Evolutionary conservation across 345 rosid genomes (phyloP).

Genomic region (Linum tenue): DNA sequence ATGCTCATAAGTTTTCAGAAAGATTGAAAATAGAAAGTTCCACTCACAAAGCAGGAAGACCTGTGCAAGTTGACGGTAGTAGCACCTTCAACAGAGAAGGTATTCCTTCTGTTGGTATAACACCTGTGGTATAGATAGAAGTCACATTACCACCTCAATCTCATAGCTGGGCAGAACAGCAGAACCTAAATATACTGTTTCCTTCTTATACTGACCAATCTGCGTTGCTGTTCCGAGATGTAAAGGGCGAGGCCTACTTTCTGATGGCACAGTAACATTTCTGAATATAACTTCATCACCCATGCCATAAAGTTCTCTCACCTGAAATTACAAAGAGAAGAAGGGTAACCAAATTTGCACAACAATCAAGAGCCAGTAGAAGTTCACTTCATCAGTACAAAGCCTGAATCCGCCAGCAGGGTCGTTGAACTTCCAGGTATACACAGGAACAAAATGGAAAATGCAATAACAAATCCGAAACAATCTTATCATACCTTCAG

Average conservation of each 20-base stretch:
- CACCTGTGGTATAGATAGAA: slow-evolving; percentile 39
- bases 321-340: slow-evolving; percentile 28
- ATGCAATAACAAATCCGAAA: neutral
- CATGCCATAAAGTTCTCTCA: slow-evolving; percentile 91
- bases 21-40: slow-evolving; percentile 6
- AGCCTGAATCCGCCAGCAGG: neutral
- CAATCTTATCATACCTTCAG: slow-evolving; percentile 37
- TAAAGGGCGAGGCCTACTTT: slow-evolving; percentile 72
- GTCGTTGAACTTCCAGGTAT: neutral
- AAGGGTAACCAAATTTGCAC: neutral
- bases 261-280: slow-evolving; percentile 63
- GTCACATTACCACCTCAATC: slow-evolving; percentile 7
- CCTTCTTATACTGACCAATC: slow-evolving; percentile 48
- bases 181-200: neutral
- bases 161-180: slow-evolving; percentile 5
- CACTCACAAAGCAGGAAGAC: slow-evolving; percentile 70
- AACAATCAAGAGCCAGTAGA: slow-evolving; percentile 1
- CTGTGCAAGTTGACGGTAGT: slow-evolving; percentile 78
- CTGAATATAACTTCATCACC: slow-evolving; percentile 59
- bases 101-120: slow-evolving; percentile 88
- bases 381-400: neutral
- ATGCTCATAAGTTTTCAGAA: slow-evolving; percentile 4
- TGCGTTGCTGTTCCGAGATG: slow-evolving; percentile 94
- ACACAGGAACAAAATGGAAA: neutral
- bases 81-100: slow-evolving; percentile 88